Base-by-base conservation (phyloP, 2,329 filamentous ascomycete species). In the Penicillium glabrum region DNA sequence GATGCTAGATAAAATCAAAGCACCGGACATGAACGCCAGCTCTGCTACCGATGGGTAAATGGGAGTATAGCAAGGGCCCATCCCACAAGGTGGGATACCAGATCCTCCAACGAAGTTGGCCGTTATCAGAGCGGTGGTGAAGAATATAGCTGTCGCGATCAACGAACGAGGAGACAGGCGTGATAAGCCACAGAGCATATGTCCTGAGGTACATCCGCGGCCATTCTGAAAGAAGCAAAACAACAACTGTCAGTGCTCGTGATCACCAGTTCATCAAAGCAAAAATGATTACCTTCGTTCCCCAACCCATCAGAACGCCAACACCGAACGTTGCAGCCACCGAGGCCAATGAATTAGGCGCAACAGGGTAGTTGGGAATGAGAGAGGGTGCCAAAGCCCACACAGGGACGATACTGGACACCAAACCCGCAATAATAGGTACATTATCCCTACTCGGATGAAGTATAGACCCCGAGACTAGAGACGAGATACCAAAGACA, bases 181-280 rank as follows among this genome's bases (percentile, higher is more conserved):
- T 5, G 79, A 75, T 5, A 83, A 63, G 1, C 82, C 82, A 58
- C 81, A 83, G 31, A 84, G 77, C 78, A 83, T 82, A 62, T 84
- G 81, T 51, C 81, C 81, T 2, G 81, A 83, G 10, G 81, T 83
- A 62, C 82, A 84, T 19, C 82, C 81, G 53, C 76, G 75, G 48
- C 73, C 75, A 61, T 75, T 76, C 78, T 80, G 54, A 13, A 51
- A n/a, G 10, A 10, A 41, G 6, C 9, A 33, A 51, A 8, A n/a
- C 23, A 16, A 19, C 35, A 19, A 27, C 11, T 19, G 39, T 54
- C 23, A 53, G 51, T 14, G n/a, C 23, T 19, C 29, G n/a, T 27
- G 24, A n/a, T 27, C 24, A 31, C 31, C 19, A 14, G 26, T 1
- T 16, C 19, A 13, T 35, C 31, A 39, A 26, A 46, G 37, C 6